Conservation (phyloP, 2,329 filamentous ascomycete genomes). For the Phialophora chinensis region DNA sequence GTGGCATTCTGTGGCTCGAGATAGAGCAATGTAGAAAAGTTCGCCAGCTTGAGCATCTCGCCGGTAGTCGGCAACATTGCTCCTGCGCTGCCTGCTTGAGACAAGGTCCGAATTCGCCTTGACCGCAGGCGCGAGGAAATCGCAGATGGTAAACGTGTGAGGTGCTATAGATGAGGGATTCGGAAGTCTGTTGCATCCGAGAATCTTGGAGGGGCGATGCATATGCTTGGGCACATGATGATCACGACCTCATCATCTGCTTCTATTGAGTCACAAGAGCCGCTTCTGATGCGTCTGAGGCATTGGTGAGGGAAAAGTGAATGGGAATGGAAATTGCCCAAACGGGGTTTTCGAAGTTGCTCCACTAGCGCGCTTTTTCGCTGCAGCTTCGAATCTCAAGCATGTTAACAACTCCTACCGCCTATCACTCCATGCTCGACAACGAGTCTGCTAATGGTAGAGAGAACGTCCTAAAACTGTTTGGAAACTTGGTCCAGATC, state of each 20-base stretch:
- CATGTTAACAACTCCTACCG: background rate
- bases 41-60: constrained; percentile 12
- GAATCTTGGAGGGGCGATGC: constrained; percentile 30
- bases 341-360: constrained; percentile 7
- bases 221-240: constrained; percentile 33
- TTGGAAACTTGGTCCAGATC: background rate
- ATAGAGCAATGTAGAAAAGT: constrained; percentile 22
- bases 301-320: constrained; percentile 6
- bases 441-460: background rate
- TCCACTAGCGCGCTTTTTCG: constrained; percentile 28
- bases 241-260: constrained; percentile 18
- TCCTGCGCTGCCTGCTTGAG: background rate
- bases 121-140: constrained; percentile 35
- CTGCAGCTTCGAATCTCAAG: constrained; percentile 22
- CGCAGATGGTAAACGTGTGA: constrained; percentile 22
- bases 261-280: background rate
- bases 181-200: constrained; percentile 34
- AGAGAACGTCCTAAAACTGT: too few species aligned
- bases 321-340: constrained; percentile 14
- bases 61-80: background rate
- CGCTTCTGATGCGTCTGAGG: background rate
- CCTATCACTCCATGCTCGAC: background rate
- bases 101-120: constrained; percentile 15
- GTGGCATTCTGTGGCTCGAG: constrained; percentile 11
- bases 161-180: constrained; percentile 33